Conservation (phyloP, 1,284 basidiomycete genomes). For the Chalciporus sp. region DNA sequence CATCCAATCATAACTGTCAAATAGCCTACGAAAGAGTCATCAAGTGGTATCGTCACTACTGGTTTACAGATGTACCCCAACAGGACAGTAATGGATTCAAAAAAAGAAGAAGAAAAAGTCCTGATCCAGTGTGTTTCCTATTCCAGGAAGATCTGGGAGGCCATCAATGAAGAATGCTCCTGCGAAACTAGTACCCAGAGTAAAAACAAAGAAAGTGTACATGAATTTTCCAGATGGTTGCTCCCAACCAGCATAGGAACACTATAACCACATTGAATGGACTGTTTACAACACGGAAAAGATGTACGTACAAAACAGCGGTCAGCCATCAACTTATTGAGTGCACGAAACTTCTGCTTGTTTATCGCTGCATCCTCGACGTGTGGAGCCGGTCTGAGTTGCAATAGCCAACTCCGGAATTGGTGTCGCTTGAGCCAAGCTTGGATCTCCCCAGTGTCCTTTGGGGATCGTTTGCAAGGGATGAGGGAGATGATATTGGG, state of each 20-base stretch:
- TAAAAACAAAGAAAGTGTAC: conserved; percentile 56
- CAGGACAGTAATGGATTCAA: too few species aligned
- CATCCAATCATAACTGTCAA: too few species aligned
- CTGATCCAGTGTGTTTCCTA: conserved; percentile 20
- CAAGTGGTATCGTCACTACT: too few species aligned
- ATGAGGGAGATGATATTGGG: conserved; percentile 48
- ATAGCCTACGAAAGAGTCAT: too few species aligned
- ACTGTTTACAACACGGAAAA: neutral
- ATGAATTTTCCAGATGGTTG: conserved; percentile 44
- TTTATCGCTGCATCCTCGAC: conserved; percentile 37
- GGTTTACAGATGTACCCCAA: too few species aligned
- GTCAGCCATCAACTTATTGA: conserved; percentile 44
- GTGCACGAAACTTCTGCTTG: conserved; percentile 40
- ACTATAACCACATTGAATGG: conserved; percentile 42
- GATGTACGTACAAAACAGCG: conserved; percentile 46
- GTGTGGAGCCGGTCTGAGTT: conserved; percentile 31
- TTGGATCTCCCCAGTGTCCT: conserved; percentile 43
- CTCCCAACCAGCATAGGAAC: conserved; percentile 57
- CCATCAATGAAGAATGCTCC: conserved; percentile 62
- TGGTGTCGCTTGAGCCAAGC: conserved; percentile 50
- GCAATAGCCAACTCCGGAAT: conserved; percentile 36
- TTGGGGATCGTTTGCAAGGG: conserved; percentile 45
- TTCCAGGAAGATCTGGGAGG: conserved; percentile 51
- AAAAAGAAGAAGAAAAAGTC: too few species aligned
- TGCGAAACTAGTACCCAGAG: conserved; percentile 38